Base-by-base conservation (phyloP, 306 rosid genomes). In the Benincasa hispida region DNA sequence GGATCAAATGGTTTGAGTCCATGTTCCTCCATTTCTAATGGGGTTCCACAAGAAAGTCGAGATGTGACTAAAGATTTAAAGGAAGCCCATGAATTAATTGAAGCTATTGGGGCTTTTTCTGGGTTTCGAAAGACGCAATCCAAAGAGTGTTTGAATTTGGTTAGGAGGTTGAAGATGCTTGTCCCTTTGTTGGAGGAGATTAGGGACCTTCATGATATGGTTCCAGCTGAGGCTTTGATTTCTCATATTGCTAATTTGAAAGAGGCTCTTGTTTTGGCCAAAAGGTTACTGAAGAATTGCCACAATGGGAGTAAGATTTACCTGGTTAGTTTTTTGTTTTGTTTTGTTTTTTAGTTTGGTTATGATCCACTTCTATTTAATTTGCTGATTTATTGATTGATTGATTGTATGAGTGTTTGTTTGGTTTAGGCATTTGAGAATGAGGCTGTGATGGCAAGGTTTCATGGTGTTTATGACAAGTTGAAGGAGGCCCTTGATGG, bases 261-360 rank as follows among this genome's bases (percentile, higher is more conserved):
- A 76, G 83, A 84, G 3, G 89, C 89, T 13, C 88, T 93, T 74
- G 45, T 85, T 2, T 77, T 39, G 22, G 87, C 92, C n/a, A 88
- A 84, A 81, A 86, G 89, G 50, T 76, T 93, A 70, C 77, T 93
- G 76, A 85, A 68, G 84, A 62, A 86, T 63, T 90, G 97, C 55
- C 85, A 79, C 80, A 82, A 79, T 66, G 97, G 96, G 47, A 93
- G 98, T 91, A 91, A 93, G 82, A 85, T 83, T 76, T 80, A 87
- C 65, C 81, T 91, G 85, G 98, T 91, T 57, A 82, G 85, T 79
- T 8, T 48, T 1, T 50, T 15, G 5, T 17, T 15, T 17, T 50
- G 15, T 5, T 17, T 50, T 17, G 15, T 27, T 35, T 50, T 48
- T 69, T 28, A 61, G 69, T 61, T 34, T 62, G 21, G 42, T 32